Evolutionary conservation across 306 rosid species (phyloP), one percentile per base, ranked within the genome.

Genomic region (Spatholobus suberectus): DNA sequence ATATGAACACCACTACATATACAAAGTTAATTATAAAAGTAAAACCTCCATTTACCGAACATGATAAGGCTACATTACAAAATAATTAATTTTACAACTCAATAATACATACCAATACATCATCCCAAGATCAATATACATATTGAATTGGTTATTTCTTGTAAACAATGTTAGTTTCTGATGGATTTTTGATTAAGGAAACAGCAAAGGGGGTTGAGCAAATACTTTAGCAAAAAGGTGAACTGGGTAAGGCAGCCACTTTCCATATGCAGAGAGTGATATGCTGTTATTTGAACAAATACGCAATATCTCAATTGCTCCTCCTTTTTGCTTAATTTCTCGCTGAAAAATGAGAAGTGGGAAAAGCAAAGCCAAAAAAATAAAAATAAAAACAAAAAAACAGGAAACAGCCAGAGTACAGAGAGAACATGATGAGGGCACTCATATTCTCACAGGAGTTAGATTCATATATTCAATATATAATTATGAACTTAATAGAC

Each of bases 391-490:
- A 6, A 61, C 27, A 26, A 62, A 21, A 62, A 21, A 62, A 29
- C 43, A 32, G 23, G 23, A 63, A 63, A 34, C 23, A 35, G 41
- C 11, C 14, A 29, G 23, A 18, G 26, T 41, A 35, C 14, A n/a
- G 9, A 26, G 12, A 47, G 70, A 32, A 38, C 26, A 59, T 24
- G 49, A 14, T n/a, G 13, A 21, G 24, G 59, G 18, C 23, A 24
- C 54, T 20, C 63, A 46, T 13, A 51, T 73, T 71, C 38, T 55
- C 47, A 57, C 41, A 2, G 15, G 21, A 54, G 40, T 32, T 70
- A 43, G 6, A 49, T 14, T 68, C 59, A 57, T 40, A 59, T 74
- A 83, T 37, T 86, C 71, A 27, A 57, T 67, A 55, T 11, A 10
- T 63, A 26, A 8, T n/a, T n/a, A 52, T 8, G 12, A 52, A 0